phyloP scores from a whole-genome alignment of 306 rosid genomes.

The Astragalus glycyphyllos region DNA sequence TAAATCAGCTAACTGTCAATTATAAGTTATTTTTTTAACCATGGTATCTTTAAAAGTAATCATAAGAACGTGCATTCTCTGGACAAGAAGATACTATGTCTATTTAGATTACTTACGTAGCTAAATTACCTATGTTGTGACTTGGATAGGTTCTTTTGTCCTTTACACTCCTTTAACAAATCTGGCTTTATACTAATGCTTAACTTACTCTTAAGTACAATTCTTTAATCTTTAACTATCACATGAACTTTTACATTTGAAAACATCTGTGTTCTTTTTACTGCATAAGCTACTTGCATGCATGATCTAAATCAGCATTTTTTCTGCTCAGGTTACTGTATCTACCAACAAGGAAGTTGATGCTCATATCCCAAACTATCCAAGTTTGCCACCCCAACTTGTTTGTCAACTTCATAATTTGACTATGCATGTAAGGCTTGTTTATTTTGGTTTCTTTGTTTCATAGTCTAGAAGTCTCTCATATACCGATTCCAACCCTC shows the following conservation, averaged over 20 bases:
- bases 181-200: constrained; percentile 7
- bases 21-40: constrained; percentile 1
- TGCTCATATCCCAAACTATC: constrained; percentile 55
- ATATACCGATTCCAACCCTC: constrained; percentile 26
- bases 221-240: constrained; percentile 21
- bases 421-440: constrained; percentile 90
- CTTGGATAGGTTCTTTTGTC: constrained; percentile 17
- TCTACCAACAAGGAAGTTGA: constrained; percentile 61
- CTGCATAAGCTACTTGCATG: constrained; percentile 1
- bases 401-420: constrained; percentile 92
- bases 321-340: constrained; percentile 52
- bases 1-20: constrained; percentile 6
- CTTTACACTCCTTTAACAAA: background rate
- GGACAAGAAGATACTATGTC: constrained; percentile 19
- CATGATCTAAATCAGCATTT: constrained; percentile 34
- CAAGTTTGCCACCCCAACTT: constrained; percentile 71
- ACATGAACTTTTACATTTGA: constrained; percentile 1
- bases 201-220: constrained; percentile 2
- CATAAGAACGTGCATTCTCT: constrained; percentile 5
- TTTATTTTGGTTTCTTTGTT: constrained; percentile 34
- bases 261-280: constrained; percentile 12
- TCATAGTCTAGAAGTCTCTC: constrained; percentile 22
- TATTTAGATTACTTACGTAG: constrained; percentile 11
- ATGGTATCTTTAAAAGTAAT: constrained; percentile 7
- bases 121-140: background rate